Evolutionary conservation across 202 grass and related monocot species (phyloP), one percentile per base, ranked within the genome.

Genomic region (Eragrostis tef): DNA sequence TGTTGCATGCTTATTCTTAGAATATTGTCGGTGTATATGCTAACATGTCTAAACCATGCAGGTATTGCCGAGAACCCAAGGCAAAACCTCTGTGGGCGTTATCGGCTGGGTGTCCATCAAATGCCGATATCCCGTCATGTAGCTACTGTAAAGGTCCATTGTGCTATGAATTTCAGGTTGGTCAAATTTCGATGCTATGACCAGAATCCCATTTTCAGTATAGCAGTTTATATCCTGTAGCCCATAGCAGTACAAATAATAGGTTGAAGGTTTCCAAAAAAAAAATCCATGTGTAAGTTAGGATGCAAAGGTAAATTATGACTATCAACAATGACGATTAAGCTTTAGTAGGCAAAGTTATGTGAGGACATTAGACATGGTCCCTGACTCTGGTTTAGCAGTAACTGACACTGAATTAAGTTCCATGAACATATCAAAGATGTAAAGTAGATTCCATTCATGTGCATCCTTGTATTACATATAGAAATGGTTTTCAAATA

Each of bases 151-250:
- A 89, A 86, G 90, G 88, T 26, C 83, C 95, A 66, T 58, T 94
- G 44, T 75, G 87, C 79, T 99, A 90, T 58, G 95, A 98, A 86
- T 98, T 98, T 84, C 92, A 98, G 95, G 95, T 94, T 81, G 57
- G 74, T 70, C 45, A 68, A 58, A 84, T 65, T 83, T 84, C 9
- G 42, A 43, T 42, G 46, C 41, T 31, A 24, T 6, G 24, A 49
- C 6, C 19, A 72, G 53, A 58, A 31, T 78, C 26, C 11, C 22
- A 54, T 43, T 83, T 70, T 83, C 36, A 64, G 14, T 50, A 19
- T 74, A 74, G 53, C 77, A 62, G 36, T 64, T 4, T 78, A 16
- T n/a, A n/a, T 74, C 46, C 21, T 60, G 21, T 50, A 49, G 58
- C 4, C 15, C 29, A 8, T 60, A 20, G 19, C 57, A 11, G 31